Percentiles rank a stretch among this genome's conserved stretches.
These are phyloP conservation scores for Metschnikowia noctiluminum DNA, from an alignment of 805 yeast species.

Conservation along the genomic window DNA sequence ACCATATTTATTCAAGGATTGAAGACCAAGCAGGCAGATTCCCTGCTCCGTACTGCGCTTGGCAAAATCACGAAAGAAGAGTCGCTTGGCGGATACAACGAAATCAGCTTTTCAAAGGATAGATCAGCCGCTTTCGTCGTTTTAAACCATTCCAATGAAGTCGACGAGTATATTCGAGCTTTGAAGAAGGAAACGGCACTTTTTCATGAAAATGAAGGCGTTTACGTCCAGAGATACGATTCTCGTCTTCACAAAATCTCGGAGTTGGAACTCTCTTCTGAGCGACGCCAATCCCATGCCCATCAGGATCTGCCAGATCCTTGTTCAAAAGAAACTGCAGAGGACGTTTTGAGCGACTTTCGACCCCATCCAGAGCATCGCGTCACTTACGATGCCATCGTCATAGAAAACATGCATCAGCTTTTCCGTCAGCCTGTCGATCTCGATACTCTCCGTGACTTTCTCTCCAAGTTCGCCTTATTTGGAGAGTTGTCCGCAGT, in stretches of 20 bases:
- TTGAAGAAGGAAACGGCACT: not conserved
- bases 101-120: not conserved
- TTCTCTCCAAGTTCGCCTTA: constrained; percentile 41
- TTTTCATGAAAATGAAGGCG: not conserved
- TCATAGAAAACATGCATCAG: constrained; percentile 46
- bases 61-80: not conserved
- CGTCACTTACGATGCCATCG: constrained; percentile 22
- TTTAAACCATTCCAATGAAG: not conserved
- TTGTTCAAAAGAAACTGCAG: not conserved
- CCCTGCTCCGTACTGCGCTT: not conserved
- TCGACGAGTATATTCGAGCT: not conserved
- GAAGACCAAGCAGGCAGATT: not conserved
- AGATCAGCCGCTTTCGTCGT: not conserved
- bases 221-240: not conserved
- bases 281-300: not conserved
- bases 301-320: not conserved
- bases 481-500: constrained; percentile 50
- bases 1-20: not conserved
- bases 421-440: constrained; percentile 43
- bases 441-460: constrained; percentile 23
- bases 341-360: not conserved
- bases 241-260: not conserved
- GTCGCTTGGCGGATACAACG: not conserved
- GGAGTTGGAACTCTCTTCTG: not conserved
- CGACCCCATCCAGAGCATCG: not conserved